These are phyloP conservation scores for Bryoerythrophyllum caledonicum DNA, from an alignment of 225 moss, liverwort and hornwort species.

Conservation along the genomic window DNA sequence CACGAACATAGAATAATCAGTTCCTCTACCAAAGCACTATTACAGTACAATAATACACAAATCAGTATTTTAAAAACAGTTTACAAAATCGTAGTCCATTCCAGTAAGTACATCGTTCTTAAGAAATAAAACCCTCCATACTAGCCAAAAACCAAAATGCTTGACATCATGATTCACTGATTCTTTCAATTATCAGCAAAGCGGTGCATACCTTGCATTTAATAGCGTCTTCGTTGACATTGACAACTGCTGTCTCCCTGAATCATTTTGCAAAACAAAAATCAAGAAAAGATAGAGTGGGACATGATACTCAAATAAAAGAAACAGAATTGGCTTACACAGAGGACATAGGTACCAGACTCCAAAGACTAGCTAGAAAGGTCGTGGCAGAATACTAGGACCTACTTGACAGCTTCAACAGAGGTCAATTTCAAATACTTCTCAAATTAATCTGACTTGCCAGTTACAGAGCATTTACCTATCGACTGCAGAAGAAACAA, in stretches of 20 bases:
- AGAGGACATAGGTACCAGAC: neutral
- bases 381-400: neutral
- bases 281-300: neutral
- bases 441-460: neutral
- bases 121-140: neutral
- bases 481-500: constrained; percentile 46
- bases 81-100: neutral
- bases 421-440: neutral
- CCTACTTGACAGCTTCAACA: constrained; percentile 1
- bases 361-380: neutral
- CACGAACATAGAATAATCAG: neutral
- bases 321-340: neutral
- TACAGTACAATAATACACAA: neutral
- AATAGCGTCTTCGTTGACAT: constrained; percentile 32
- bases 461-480: constrained; percentile 32
- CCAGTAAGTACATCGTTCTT: neutral
- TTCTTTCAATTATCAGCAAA: neutral
- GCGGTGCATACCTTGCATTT: constrained; percentile 31
- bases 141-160: neutral
- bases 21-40: neutral
- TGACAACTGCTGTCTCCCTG: constrained; percentile 15
- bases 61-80: neutral
- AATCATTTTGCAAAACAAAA: constrained; percentile 4
- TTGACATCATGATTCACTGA: neutral
- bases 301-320: neutral